A percentile compares a stretch with the other conserved stretches of the same genome.
These are phyloP conservation scores for Ophiostoma ips DNA, from an alignment of 2,329 filamentous ascomycete species.

Conservation along the genomic window DNA sequence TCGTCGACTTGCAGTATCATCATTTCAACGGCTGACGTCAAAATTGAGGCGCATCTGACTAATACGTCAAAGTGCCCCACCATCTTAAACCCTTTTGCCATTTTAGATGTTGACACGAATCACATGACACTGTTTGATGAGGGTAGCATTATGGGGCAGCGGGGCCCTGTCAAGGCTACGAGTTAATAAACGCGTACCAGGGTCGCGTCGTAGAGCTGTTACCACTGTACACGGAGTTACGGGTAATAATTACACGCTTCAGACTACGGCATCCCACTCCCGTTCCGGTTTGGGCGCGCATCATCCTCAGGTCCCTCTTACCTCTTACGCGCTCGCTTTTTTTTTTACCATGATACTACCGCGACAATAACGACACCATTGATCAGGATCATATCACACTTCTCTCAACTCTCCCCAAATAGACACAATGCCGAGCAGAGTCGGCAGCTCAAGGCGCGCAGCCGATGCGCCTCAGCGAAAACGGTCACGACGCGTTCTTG, in stretches of 20 bases:
- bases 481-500: conserved; percentile 26
- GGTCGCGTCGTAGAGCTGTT: not conserved
- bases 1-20: not conserved
- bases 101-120: not conserved
- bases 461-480: conserved; percentile 21
- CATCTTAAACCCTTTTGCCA: not conserved
- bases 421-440: not conserved
- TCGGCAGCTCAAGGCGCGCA: not conserved
- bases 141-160: not conserved
- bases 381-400: no score
- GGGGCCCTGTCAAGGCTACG: not conserved
- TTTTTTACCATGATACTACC: no score
- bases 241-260: no score
- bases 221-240: no score
- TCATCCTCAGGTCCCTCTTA: not conserved
- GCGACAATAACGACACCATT: no score
- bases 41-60: not conserved
- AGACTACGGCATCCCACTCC: not conserved
- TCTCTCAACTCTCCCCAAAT: no score
- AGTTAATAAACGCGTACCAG: not conserved
- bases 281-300: not conserved
- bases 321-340: no score
- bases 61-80: no score
- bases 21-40: not conserved
- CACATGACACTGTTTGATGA: not conserved